Evolutionary conservation across 2,329 filamentous ascomycete species (phyloP).

Genomic region (Mycogone perniciosa): DNA sequence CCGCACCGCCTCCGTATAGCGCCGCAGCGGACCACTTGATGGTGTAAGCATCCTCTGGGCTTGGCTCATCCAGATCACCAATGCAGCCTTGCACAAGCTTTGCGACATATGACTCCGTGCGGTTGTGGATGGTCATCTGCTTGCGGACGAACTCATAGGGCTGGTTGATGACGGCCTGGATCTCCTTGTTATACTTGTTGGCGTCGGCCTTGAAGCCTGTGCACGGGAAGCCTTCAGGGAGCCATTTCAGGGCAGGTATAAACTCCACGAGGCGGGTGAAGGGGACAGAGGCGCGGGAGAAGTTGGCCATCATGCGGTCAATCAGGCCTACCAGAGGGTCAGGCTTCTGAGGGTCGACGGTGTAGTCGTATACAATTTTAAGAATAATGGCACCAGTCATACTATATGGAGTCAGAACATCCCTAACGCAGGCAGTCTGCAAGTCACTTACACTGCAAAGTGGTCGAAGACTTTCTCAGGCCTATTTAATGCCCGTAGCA

Average conservation of each 20-base stretch:
- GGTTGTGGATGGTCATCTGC: not conserved
- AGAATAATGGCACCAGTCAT: conserved; percentile 11
- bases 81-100: not conserved
- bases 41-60: too few relatives aligned
- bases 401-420: not conserved
- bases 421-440: too few relatives aligned
- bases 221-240: conserved; percentile 18
- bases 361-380: conserved; percentile 18
- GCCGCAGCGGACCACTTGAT: not conserved
- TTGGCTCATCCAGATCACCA: too few relatives aligned
- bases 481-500: not conserved
- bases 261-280: conserved; percentile 21
- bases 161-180: not conserved
- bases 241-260: conserved; percentile 14
- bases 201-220: conserved; percentile 19
- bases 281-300: conserved; percentile 17
- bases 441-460: conserved; percentile 1
- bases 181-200: conserved; percentile 13
- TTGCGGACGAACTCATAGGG: not conserved
- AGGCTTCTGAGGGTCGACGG: conserved; percentile 14
- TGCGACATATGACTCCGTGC: not conserved
- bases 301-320: conserved; percentile 18
- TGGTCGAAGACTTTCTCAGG: not conserved
- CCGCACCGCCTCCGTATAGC: conserved; percentile 12
- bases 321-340: conserved; percentile 18